Conservation (phyloP, 768 basidiomycete species). For the Mycena sanguinolenta region DNA sequence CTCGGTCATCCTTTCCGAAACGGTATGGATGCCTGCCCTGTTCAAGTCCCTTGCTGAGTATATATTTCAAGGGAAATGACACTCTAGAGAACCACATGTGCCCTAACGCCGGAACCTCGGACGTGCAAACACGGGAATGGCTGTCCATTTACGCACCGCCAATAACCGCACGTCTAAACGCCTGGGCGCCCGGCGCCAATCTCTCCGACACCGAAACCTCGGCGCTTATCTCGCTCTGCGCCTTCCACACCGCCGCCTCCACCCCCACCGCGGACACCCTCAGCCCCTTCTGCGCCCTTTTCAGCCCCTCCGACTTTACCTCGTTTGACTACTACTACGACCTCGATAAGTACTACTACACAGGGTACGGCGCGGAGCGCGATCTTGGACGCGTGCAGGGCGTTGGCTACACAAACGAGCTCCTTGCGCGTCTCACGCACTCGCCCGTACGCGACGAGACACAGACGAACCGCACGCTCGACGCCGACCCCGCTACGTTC, state of each 20-base stretch:
- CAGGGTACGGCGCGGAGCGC: conserved; percentile 78
- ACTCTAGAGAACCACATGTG: conserved; percentile 80
- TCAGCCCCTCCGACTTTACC: conserved; percentile 71
- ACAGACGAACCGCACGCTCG: conserved; percentile 82
- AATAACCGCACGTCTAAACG: conserved; percentile 72
- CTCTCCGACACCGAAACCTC: conserved; percentile 67
- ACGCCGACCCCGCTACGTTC: conserved; percentile 73
- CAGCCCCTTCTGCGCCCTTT: conserved; percentile 83
- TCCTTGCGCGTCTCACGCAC: conserved; percentile 83
- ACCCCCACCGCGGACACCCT: conserved; percentile 18
- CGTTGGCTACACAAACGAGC: conserved; percentile 90
- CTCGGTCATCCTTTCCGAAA: conserved; percentile 70
- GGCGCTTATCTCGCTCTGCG: conserved; percentile 79
- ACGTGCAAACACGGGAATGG: conserved; percentile 66
- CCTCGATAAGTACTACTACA: conserved; percentile 83
- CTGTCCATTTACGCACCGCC: conserved; percentile 64
- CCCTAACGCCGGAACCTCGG: conserved; percentile 63
- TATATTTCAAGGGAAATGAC: conserved; percentile 63
- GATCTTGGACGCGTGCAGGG: conserved; percentile 88
- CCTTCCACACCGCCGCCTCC: conserved; percentile 76
- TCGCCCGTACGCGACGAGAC: conserved; percentile 75
- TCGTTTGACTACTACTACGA: conserved; percentile 80
- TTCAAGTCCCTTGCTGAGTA: not conserved
- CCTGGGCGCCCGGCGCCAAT: conserved; percentile 71
- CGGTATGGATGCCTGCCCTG: conserved; percentile 49